A percentile compares a stretch with the other conserved stretches of the same genome.
Conservation (phyloP, 148 eudicot species). For the Limonium bicolor region DNA sequence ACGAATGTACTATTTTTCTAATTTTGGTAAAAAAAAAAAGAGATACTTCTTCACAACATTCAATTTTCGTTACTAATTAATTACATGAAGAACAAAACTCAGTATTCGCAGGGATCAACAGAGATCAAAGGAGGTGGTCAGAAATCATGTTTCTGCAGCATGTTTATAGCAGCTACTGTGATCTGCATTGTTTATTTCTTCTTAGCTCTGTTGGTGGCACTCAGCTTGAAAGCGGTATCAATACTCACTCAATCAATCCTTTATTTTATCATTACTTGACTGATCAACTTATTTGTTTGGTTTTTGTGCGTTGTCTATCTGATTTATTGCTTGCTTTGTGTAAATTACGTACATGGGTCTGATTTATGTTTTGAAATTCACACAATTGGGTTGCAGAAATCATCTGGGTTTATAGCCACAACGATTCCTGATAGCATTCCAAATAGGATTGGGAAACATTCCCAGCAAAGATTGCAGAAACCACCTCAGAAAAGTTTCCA, state of each 20-base stretch:
- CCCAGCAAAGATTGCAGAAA: no score
- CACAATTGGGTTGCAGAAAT: constrained; percentile 2
- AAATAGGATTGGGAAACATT: no score
- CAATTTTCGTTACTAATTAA: no score
- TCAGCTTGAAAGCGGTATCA: constrained; percentile 31
- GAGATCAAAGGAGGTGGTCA: no score
- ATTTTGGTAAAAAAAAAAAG: no score
- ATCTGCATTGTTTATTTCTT: constrained; percentile 23
- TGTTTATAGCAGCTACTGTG: constrained; percentile 19
- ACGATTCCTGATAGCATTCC: no score
- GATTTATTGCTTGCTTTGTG: constrained; percentile 8
- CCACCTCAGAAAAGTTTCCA: no score
- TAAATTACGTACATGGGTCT: constrained; percentile 17
- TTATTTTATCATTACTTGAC: background rate
- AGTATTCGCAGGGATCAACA: no score
- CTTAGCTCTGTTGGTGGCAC: constrained; percentile 19
- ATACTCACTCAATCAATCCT: no score
- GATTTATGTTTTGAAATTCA: background rate
- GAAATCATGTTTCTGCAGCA: constrained; percentile 34
- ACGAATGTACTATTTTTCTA: no score
- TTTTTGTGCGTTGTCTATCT: background rate
- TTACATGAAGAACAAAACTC: no score
- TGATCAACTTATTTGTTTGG: background rate
- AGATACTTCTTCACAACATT: no score
- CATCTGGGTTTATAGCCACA: background rate